Evolutionary conservation across 345 rosid species (phyloP), one percentile per base, ranked within the genome.

Genomic region (Gossypium ekmanianum): DNA sequence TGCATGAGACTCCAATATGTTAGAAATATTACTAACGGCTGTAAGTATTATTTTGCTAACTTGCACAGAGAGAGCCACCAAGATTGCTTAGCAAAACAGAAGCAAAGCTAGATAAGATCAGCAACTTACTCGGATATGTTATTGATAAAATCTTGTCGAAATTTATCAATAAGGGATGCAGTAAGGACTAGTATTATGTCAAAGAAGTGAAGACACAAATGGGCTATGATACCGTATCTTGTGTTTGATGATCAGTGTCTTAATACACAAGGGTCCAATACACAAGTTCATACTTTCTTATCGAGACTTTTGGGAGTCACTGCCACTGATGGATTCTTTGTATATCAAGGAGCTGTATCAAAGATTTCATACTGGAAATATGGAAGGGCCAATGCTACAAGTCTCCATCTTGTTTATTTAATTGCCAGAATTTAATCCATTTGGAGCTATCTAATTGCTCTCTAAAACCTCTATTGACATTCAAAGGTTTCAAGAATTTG

Each of bases 281-380:
- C 72, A 80, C 76, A 90, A 84, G 83, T 88, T 90, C 77, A 87
- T 85, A 77, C 92, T 90, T 58, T 90, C 92, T 75, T 90, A 88
- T 75, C 85, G 86, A 50, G 91, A 90, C 68, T 87, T 79, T 71
- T 88, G 3, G 92, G 90, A 57, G 82, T 82, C 69, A 74, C 81
- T 51, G 92, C 88, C 74, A 88, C 87, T 69, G 92, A 90, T 90
- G 92, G 92, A 88, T 85, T 78, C 90, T 90, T 75, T 79, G 75
- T 79, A 62, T 90, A 17, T 88, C 90, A 18, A 87, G 92, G 78
- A 77, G 81, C 68, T 77, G 82, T 51, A 71, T 83, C 80, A 85
- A 84, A 63, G 94, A 88, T 77, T 88, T 90, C 63, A 71, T 90
- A 74, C 87, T 87, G 73, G 94, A 88, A 80, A 87, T 85, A 73